A percentile compares a stretch with the other conserved stretches of the same genome.
phyloP scores from a whole-genome alignment of 2,329 filamentous ascomycete genomes.

The Colletotrichum sidae region DNA sequence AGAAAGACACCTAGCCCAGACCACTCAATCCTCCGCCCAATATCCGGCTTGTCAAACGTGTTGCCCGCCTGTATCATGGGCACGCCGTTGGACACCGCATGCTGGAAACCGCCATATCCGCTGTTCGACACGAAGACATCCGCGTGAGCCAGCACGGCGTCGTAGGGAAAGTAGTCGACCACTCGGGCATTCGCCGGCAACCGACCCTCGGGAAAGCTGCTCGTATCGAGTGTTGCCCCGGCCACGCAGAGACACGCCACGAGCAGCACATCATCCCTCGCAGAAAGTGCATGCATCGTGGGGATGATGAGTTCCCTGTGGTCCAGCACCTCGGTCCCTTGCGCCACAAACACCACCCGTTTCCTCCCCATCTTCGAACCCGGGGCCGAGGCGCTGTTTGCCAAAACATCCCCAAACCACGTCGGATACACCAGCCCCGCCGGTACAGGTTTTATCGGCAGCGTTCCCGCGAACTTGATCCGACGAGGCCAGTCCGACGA shows the following conservation, averaged over 20 bases:
- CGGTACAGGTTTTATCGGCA: constrained; percentile 48
- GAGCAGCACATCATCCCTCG: constrained; percentile 50
- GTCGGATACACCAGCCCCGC: constrained; percentile 47
- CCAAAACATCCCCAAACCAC: constrained; percentile 59
- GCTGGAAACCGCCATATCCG: constrained; percentile 60
- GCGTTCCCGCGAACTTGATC: constrained; percentile 57
- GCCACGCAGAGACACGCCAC: constrained; percentile 39
- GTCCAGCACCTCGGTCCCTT: constrained; percentile 57
- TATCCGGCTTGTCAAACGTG: constrained; percentile 51
- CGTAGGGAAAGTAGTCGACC: constrained; percentile 61
- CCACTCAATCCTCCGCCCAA: constrained; percentile 40
- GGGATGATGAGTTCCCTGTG: constrained; percentile 57
- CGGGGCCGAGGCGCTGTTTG: constrained; percentile 20
- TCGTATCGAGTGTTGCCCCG: background rate
- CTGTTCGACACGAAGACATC: constrained; percentile 61
- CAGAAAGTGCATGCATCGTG: constrained; percentile 54
- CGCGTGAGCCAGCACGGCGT: constrained; percentile 55
- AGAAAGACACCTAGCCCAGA: constrained; percentile 37
- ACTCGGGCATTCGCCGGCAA: constrained; percentile 56
- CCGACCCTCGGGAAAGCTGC: constrained; percentile 39
- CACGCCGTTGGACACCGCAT: constrained; percentile 57
- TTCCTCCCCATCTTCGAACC: constrained; percentile 40
- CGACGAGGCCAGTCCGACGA: constrained; percentile 49
- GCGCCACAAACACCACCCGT: constrained; percentile 58
- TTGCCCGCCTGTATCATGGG: constrained; percentile 59